These are phyloP conservation scores for Allium sativum DNA, from an alignment of 106 monocot genomes.

Conservation along the genomic window DNA sequence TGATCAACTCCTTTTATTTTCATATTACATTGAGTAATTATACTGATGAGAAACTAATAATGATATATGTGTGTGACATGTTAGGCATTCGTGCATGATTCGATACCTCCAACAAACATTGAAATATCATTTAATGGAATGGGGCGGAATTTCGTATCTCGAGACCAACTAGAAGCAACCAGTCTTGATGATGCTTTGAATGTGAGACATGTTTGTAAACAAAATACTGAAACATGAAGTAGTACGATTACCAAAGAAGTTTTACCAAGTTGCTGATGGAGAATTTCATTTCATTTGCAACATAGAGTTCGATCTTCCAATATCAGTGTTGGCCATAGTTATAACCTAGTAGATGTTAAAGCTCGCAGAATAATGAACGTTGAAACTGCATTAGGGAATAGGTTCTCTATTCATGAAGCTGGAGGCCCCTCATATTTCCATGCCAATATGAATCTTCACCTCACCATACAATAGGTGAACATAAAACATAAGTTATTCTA, in stretches of 20 bases:
- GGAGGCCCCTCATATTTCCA: constrained; percentile 57
- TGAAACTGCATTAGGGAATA: constrained; percentile 60
- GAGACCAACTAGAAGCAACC: constrained; percentile 66
- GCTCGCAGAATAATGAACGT: constrained; percentile 54
- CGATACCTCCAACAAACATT: constrained; percentile 44
- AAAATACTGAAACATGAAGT: too few relatives aligned
- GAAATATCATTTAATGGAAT: constrained; percentile 51
- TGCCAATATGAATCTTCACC: constrained; percentile 81
- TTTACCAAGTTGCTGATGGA: background rate
- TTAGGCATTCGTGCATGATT: constrained; percentile 75
- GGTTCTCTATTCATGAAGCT: constrained; percentile 36
- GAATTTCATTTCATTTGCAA: background rate
- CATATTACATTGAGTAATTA: too few relatives aligned
- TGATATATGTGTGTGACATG: background rate
- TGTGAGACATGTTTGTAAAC: constrained; percentile 1
- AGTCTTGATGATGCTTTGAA: constrained; percentile 48
- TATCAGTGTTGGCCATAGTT: constrained; percentile 66
- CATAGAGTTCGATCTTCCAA: constrained; percentile 38
- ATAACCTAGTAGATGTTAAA: constrained; percentile 56
- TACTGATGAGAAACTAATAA: too few relatives aligned
- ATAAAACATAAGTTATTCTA: too few relatives aligned
- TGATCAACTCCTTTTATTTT: too few relatives aligned
- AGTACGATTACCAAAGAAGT: too few relatives aligned
- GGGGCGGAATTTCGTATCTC: constrained; percentile 69
- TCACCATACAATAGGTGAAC: too few relatives aligned